These are phyloP conservation scores for Rubia balearica DNA, from an alignment of 305 asterid genomes.

Conservation along the genomic window DNA sequence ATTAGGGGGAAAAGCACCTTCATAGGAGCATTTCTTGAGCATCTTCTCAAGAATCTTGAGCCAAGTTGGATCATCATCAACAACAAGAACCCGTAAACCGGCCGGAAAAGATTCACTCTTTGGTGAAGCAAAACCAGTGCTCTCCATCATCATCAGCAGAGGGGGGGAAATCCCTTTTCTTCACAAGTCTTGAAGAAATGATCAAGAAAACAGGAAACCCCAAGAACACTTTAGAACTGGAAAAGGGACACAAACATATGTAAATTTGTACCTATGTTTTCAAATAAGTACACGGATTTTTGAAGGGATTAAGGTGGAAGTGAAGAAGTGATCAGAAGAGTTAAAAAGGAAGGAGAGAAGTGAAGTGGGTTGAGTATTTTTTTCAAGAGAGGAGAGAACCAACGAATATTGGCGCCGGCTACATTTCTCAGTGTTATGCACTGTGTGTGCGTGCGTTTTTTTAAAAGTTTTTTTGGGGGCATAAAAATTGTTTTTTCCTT, in stretches of 20 bases:
- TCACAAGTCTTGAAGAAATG: neutral
- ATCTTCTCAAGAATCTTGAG: conserved; percentile 88
- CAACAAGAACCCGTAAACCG: conserved; percentile 84
- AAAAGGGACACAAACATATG: neutral
- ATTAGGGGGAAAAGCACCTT: conserved; percentile 53
- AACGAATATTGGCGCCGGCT: conserved; percentile 62
- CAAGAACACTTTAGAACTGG: conserved; percentile 1
- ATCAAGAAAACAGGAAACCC: neutral
- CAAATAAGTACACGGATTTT: neutral
- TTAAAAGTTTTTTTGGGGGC: too few relatives aligned
- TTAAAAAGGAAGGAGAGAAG: conserved; percentile 10
- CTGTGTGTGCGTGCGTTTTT: neutral
- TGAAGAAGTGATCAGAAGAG: conserved; percentile 2
- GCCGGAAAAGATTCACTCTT: conserved; percentile 68
- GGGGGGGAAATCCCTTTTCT: neutral
- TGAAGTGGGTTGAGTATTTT: neutral
- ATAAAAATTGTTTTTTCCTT: too few relatives aligned
- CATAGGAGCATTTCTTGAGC: conserved; percentile 86
- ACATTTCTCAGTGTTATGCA: neutral
- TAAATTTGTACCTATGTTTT: neutral
- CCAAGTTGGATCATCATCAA: conserved; percentile 96
- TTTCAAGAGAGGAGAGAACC: conserved; percentile 25
- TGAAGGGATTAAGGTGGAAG: conserved; percentile 8
- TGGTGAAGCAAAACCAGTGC: conserved; percentile 53
- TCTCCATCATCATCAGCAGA: conserved; percentile 32